These are phyloP conservation scores for Metroxylon sagu DNA, from an alignment of 176 grass and related monocot species.

Conservation along the genomic window DNA sequence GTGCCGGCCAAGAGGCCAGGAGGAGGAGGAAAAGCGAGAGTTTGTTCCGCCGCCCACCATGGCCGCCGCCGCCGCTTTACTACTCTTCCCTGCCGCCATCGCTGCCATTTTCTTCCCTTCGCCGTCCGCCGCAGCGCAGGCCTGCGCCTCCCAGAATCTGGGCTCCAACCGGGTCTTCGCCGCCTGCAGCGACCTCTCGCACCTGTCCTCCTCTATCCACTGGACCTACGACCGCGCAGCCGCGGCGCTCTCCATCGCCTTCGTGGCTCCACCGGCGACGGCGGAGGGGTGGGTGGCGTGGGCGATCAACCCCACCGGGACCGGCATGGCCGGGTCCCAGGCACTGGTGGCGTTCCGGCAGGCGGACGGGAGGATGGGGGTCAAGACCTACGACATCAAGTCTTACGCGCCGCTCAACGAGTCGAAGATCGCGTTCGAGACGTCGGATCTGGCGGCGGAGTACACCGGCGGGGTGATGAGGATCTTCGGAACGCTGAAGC, in stretches of 20 bases:
- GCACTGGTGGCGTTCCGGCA: slow-evolving; percentile 38
- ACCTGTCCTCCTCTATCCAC: slow-evolving; percentile 47
- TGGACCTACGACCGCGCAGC: slow-evolving; percentile 41
- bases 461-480: slow-evolving; percentile 19
- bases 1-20: no score
- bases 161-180: slow-evolving; percentile 30
- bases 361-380: slow-evolving; percentile 17
- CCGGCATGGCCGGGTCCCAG: slow-evolving; percentile 44
- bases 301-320: slow-evolving; percentile 45
- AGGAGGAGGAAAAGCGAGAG: no score
- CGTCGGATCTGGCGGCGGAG: slow-evolving; percentile 32
- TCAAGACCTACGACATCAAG: slow-evolving; percentile 52
- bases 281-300: slow-evolving; percentile 61
- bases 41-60: background rate
- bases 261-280: slow-evolving; percentile 33
- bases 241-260: slow-evolving; percentile 45
- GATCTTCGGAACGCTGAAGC: slow-evolving; percentile 23
- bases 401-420: slow-evolving; percentile 23
- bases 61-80: background rate
- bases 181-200: slow-evolving; percentile 46
- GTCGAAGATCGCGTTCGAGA: slow-evolving; percentile 30
- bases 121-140: background rate
- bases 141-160: slow-evolving; percentile 34
- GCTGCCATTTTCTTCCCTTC: background rate
- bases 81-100: slow-evolving; percentile 15